These are phyloP conservation scores for Plasmodium malariae DNA, from an alignment of 169 alveolate genomes.

Conservation along the genomic window DNA sequence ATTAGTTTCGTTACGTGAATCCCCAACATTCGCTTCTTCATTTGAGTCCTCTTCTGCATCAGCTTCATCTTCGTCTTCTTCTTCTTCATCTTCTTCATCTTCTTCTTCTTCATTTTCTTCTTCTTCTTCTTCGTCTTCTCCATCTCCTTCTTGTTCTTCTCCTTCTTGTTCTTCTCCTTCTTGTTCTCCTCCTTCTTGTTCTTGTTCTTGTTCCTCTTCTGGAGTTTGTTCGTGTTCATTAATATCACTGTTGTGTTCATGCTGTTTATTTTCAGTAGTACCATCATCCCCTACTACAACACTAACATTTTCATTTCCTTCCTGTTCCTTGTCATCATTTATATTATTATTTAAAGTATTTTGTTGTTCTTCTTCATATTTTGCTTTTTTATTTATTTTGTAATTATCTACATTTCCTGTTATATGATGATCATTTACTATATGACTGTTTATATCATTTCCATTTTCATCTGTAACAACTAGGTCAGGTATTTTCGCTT, in stretches of 20 bases:
- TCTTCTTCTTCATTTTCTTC: not conserved
- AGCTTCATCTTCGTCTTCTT: not conserved
- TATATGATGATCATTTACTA: not conserved
- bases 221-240: not conserved
- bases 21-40: not conserved
- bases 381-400: slow-evolving; percentile 20
- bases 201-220: not conserved
- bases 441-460: not conserved
- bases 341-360: not conserved
- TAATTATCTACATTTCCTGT: not conserved
- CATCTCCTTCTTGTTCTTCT: not conserved
- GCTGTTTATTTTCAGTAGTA: not conserved
- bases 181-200: not conserved
- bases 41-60: not conserved
- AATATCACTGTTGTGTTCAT: not conserved
- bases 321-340: not conserved
- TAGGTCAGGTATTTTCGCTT: slow-evolving; percentile 57
- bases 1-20: too few species aligned
- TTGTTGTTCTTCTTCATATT: not conserved
- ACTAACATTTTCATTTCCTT: not conserved
- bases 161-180: not conserved
- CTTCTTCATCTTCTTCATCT: not conserved
- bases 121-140: not conserved
- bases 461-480: slow-evolving; percentile 36
- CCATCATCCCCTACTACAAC: too few species aligned